These are phyloP conservation scores for Oryza glaberrima DNA, from an alignment of 176 grass and related monocot genomes.

Conservation along the genomic window DNA sequence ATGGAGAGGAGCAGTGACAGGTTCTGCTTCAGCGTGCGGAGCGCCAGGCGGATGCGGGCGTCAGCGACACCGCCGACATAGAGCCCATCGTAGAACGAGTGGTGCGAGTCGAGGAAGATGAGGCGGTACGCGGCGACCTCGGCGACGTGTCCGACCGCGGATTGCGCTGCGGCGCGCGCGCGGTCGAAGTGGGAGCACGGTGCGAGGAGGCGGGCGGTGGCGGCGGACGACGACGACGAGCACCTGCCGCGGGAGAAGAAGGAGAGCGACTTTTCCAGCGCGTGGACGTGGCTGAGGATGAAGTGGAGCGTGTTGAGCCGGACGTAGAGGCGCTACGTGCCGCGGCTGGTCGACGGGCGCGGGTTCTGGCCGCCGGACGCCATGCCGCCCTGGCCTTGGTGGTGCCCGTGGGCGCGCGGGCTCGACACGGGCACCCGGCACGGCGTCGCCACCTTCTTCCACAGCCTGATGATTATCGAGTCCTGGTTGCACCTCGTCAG, in stretches of 20 bases:
- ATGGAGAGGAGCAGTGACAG: conserved; percentile 47
- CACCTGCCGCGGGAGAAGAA: conserved; percentile 61
- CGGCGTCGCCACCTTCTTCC: conserved; percentile 76
- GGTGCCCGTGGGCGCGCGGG: conserved; percentile 21
- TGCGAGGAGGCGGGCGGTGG: not conserved
- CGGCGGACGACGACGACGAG: conserved; percentile 13
- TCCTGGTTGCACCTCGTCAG: conserved; percentile 93
- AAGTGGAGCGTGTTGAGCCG: conserved; percentile 95
- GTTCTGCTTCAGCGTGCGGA: conserved; percentile 67
- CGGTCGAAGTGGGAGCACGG: conserved; percentile 43
- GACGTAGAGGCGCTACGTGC: conserved; percentile 90
- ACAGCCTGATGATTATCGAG: conserved; percentile 65
- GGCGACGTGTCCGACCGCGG: conserved; percentile 48
- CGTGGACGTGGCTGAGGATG: conserved; percentile 73
- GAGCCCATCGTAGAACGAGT: conserved; percentile 63
- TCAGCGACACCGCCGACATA: conserved; percentile 47
- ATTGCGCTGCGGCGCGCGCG: conserved; percentile 42
- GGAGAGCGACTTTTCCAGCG: conserved; percentile 86
- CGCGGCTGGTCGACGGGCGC: conserved; percentile 83
- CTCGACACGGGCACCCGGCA: conserved; percentile 42
- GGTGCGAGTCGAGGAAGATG: conserved; percentile 65
- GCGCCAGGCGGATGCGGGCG: conserved; percentile 52
- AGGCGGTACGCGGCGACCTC: conserved; percentile 76
- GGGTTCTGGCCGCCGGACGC: conserved; percentile 69
- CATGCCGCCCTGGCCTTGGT: conserved; percentile 44